Base-by-base conservation (phyloP, 495 filamentous ascomycete genomes). In the Aspergillus panamensis region DNA sequence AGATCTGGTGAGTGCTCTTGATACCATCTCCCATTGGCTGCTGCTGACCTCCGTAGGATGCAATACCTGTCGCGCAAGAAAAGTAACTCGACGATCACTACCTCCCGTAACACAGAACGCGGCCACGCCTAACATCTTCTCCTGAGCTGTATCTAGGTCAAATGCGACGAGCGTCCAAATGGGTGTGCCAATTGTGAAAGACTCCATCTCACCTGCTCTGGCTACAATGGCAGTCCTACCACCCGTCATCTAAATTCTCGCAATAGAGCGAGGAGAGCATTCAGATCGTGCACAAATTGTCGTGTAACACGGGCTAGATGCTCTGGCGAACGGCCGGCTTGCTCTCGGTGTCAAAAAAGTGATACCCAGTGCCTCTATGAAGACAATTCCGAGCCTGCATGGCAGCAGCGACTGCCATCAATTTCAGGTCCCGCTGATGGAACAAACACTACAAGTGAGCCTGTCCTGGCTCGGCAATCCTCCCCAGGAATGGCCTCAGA, bases 301-400 rank as follows among this genome's bases (percentile, higher is more conserved):
- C 70, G 70, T 16, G 29, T 59, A 10, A 66, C 64, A 9, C 73
- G 73, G 50, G 68, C 63, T 3, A 72, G 70, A 56, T 75, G 72
- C 51, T 73, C 70, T 8, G 70, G 70, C 12, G 72, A 70, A 14
- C 62, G 67, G 17, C 70, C 70, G 16, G 56, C 42, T 12, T 75
- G 70, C 53, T 55, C 55, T 30, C 55, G 72, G 31, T 75, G 72
- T 57, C 57, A 62, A 19, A 50, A 52, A 7, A 70, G 62, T 40
- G 54, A 48, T 8, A n/a, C 62, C 9, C 32, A 53, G n/a, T 75
- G 72, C 51, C 57, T 55, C 8, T 75, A 70, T 50, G 69, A 60
- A 8, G 66, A 73, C 20, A 62, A 63, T 3, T 58, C 60, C 7
- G 67, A 71, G 30, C 70, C 70, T 1, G 62, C 50, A 29, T 73